phyloP scores from a whole-genome alignment of 306 rosid genomes.

The Hippophae tibetana region DNA sequence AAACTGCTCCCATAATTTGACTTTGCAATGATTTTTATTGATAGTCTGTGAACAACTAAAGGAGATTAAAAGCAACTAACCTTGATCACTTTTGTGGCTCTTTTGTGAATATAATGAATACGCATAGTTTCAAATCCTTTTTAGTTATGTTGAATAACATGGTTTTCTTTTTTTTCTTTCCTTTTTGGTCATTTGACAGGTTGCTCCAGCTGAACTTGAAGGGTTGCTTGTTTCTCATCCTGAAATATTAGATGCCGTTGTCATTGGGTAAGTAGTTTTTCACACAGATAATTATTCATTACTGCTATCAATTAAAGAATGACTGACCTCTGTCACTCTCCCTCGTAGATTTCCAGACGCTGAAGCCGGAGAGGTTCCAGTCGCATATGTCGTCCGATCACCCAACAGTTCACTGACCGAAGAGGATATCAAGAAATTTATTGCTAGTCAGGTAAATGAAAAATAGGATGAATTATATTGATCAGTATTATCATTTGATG shows the following conservation, averaged over 20 bases:
- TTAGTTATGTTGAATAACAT: background rate
- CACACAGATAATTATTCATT: background rate
- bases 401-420: slow-evolving; percentile 68
- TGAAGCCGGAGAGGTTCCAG: slow-evolving; percentile 89
- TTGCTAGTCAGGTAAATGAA: slow-evolving; percentile 50
- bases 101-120: background rate
- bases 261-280: slow-evolving; percentile 65
- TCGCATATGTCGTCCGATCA: slow-evolving; percentile 65
- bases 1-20: no score
- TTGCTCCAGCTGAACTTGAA: slow-evolving; percentile 98
- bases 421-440: slow-evolving; percentile 51
- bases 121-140: background rate
- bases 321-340: background rate
- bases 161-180: background rate
- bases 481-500: background rate
- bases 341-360: slow-evolving; percentile 68
- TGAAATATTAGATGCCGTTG: slow-evolving; percentile 86
- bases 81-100: no score
- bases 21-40: no score
- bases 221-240: slow-evolving; percentile 89
- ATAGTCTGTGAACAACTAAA: no score
- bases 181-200: slow-evolving; percentile 30
- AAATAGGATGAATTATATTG: background rate
- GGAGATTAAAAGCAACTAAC: no score
- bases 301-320: background rate